Conservation (phyloP, 2,329 filamentous ascomycete genomes). For the Epichloe bromicola region DNA sequence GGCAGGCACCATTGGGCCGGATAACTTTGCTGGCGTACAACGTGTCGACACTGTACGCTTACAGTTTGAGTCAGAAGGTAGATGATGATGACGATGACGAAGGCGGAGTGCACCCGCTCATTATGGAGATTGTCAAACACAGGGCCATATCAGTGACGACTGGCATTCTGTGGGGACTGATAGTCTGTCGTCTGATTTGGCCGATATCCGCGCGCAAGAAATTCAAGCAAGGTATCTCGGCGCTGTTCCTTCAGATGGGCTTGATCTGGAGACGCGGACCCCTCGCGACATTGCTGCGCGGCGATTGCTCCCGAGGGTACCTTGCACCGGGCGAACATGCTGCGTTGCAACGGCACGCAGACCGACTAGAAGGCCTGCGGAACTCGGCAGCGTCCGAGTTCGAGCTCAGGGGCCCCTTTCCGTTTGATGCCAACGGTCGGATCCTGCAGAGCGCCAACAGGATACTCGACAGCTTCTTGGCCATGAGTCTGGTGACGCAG, state of each 20-base stretch:
- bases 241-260: slow-evolving; percentile 81
- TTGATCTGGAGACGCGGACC: slow-evolving; percentile 88
- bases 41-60: slow-evolving; percentile 78
- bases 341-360: slow-evolving; percentile 62
- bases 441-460: slow-evolving; percentile 64
- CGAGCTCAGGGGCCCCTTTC: slow-evolving; percentile 71
- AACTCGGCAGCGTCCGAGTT: slow-evolving; percentile 63
- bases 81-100: slow-evolving; percentile 67
- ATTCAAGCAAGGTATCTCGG: slow-evolving; percentile 69
- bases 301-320: slow-evolving; percentile 46
- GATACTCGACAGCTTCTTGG: slow-evolving; percentile 79
- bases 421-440: slow-evolving; percentile 50
- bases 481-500: slow-evolving; percentile 79
- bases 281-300: slow-evolving; percentile 56
- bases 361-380: slow-evolving; percentile 57
- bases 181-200: slow-evolving; percentile 77
- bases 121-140: slow-evolving; percentile 72
- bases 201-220: slow-evolving; percentile 75
- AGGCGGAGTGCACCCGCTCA: slow-evolving; percentile 65
- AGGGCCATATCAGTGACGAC: slow-evolving; percentile 68
- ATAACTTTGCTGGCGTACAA: slow-evolving; percentile 93
- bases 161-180: slow-evolving; percentile 76
- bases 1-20: slow-evolving; percentile 72
- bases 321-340: slow-evolving; percentile 75
- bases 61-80: slow-evolving; percentile 65